These are phyloP conservation scores for Ramalina intermedia DNA, from an alignment of 495 filamentous ascomycete genomes.

Conservation along the genomic window DNA sequence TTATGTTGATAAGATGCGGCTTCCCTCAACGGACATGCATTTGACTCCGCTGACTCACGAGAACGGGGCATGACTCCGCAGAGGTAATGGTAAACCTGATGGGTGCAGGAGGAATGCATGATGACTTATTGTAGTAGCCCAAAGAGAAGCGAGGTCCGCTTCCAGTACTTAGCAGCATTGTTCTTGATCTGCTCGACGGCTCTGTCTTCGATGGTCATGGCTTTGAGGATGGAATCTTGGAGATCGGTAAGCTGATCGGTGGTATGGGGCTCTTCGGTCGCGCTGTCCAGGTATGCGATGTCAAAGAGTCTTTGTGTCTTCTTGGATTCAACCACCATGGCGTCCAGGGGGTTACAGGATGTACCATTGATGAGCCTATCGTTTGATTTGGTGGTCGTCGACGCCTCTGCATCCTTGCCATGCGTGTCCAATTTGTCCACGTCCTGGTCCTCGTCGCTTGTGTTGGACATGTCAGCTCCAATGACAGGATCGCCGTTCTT, in stretches of 20 bases:
- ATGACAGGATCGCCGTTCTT: neutral
- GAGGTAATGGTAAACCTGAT: too few species aligned
- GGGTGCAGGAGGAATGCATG: too few species aligned
- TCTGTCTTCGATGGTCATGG: constrained; percentile 29
- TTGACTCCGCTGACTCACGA: too few species aligned
- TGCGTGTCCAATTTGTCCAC: constrained; percentile 2
- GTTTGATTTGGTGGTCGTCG: neutral
- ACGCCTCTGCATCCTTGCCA: constrained; percentile 1
- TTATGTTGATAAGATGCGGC: too few species aligned
- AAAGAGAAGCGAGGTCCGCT: constrained; percentile 63
- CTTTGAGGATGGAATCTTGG: constrained; percentile 23
- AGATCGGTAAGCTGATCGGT: constrained; percentile 8
- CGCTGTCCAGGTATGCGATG: constrained; percentile 45
- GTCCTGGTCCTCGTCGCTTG: constrained; percentile 6
- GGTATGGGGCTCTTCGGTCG: constrained; percentile 19
- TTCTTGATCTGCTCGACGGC: constrained; percentile 37
- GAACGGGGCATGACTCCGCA: too few species aligned
- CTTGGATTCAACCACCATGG: constrained; percentile 30
- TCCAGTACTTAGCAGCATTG: constrained; percentile 59
- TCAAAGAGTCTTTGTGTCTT: constrained; percentile 72
- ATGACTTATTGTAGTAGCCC: constrained; percentile 21
- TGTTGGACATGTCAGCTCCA: neutral
- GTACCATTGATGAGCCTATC: constrained; percentile 4
- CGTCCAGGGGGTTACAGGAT: constrained; percentile 1
- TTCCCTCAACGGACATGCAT: too few species aligned